A percentile compares a stretch with the other conserved stretches of the same genome.
phyloP scores from a whole-genome alignment of 352 stramenopile genomes.

The Globisporangium middletonii region DNA sequence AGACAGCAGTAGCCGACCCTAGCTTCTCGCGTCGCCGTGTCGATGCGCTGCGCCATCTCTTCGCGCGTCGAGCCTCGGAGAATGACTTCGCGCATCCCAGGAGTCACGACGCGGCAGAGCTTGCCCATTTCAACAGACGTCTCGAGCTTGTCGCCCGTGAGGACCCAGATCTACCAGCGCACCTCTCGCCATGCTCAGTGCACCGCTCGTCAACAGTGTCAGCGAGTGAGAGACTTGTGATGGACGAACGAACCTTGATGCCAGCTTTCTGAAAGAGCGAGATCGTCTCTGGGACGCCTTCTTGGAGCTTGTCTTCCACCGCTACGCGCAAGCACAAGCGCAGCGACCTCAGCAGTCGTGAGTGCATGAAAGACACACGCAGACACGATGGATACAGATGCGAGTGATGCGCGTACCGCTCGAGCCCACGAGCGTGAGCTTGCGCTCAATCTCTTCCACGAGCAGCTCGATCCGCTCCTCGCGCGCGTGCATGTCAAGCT shows the following conservation, averaged over 20 bases:
- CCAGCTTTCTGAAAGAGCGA: constrained; percentile 86
- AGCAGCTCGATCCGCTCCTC: constrained; percentile 49
- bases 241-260: constrained; percentile 89
- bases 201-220: neutral
- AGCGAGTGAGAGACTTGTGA: neutral
- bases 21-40: constrained; percentile 38
- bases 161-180: constrained; percentile 80
- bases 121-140: constrained; percentile 98
- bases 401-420: constrained; percentile 34
- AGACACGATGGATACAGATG: neutral
- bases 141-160: constrained; percentile 97
- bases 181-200: constrained; percentile 1
- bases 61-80: constrained; percentile 35
- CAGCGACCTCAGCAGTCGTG: neutral
- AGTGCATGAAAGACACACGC: too few relatives aligned
- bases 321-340: constrained; percentile 27
- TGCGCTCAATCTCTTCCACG: constrained; percentile 75
- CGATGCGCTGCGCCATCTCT: constrained; percentile 46
- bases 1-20: constrained; percentile 14
- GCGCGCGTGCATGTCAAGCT: constrained; percentile 66
- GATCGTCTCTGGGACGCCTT: constrained; percentile 93
- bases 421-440: constrained; percentile 81
- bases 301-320: constrained; percentile 97
- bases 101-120: constrained; percentile 77
- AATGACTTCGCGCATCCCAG: constrained; percentile 77